Evolutionary conservation across 148 eudicot genomes (phyloP).

Genomic region (Chenopodium berlandieri): DNA sequence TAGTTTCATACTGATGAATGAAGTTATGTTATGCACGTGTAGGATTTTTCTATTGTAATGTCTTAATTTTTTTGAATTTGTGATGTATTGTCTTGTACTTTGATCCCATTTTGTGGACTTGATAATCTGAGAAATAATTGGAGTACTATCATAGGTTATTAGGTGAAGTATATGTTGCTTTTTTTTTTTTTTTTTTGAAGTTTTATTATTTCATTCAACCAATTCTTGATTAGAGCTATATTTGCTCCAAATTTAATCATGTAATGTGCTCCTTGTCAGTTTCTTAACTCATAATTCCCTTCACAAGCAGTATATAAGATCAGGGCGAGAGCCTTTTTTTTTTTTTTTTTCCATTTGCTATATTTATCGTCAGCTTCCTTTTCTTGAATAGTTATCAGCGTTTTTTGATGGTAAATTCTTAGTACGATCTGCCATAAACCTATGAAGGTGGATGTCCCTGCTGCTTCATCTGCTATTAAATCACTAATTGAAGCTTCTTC

Average conservation of each 20-base stretch:
- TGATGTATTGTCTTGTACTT: not conserved
- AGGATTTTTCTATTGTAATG: not conserved
- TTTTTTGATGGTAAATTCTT: conserved; percentile 24
- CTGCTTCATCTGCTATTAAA: conserved; percentile 59
- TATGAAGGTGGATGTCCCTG: conserved; percentile 75
- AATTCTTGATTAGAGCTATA: not conserved
- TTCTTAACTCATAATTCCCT: not conserved
- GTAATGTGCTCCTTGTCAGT: not conserved
- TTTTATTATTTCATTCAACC: not conserved
- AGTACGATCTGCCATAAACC: conserved; percentile 21
- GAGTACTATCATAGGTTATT: not conserved
- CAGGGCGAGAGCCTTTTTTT: not conserved
- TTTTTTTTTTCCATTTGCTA: not conserved
- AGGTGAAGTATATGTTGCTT: not conserved
- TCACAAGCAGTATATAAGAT: conserved; percentile 5
- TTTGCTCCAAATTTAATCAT: not conserved
- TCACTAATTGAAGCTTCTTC: conserved; percentile 72
- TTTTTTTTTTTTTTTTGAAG: not conserved
- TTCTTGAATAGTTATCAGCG: conserved; percentile 9
- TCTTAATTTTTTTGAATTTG: not conserved
- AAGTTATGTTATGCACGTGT: not conserved
- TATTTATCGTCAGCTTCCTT: conserved; percentile 14
- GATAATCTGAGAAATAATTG: not conserved
- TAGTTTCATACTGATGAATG: not conserved
- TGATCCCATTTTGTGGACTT: not conserved